phyloP scores from a whole-genome alignment of 2,329 filamentous ascomycete genomes.

The Botrytis tulipae region DNA sequence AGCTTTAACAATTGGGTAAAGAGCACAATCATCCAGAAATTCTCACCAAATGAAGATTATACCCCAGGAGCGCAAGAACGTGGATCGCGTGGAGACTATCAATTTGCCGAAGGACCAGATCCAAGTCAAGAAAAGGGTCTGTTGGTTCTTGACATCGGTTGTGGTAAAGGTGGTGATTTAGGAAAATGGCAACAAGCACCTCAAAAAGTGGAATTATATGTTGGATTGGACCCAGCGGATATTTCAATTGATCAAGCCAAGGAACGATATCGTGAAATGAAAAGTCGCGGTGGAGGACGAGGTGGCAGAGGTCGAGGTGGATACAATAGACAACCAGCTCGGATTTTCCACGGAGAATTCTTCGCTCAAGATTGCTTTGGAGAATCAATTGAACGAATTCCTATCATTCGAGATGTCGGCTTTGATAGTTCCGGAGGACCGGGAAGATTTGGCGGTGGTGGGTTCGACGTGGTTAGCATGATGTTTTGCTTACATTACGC shows the following conservation, averaged over 20 bases:
- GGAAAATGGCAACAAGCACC: constrained; percentile 95
- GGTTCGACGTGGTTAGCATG: constrained; percentile 95
- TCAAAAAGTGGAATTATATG: constrained; percentile 88
- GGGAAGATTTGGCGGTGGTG: constrained; percentile 69
- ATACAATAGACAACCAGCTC: constrained; percentile 48
- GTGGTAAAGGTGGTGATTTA: constrained; percentile 93
- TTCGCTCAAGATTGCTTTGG: constrained; percentile 90
- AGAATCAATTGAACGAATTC: constrained; percentile 75
- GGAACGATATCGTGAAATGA: constrained; percentile 77
- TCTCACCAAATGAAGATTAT: constrained; percentile 77
- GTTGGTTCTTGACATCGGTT: constrained; percentile 88
- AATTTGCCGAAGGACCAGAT: constrained; percentile 38
- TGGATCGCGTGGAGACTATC: constrained; percentile 48
- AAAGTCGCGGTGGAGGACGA: constrained; percentile 54
- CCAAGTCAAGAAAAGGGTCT: constrained; percentile 52
- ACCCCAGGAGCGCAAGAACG: constrained; percentile 57
- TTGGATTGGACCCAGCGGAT: constrained; percentile 90
- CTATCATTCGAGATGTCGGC: constrained; percentile 80
- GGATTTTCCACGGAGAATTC: constrained; percentile 82
- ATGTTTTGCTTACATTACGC: constrained; percentile 99
- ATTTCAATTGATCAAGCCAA: constrained; percentile 87
- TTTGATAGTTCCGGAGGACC: constrained; percentile 67
- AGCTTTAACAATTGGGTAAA: constrained; percentile 99
- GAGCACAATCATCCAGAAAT: constrained; percentile 95
- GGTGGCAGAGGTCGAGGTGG: constrained; percentile 52